Conservation (phyloP, 306 rosid species). For the Corylus avellana region DNA sequence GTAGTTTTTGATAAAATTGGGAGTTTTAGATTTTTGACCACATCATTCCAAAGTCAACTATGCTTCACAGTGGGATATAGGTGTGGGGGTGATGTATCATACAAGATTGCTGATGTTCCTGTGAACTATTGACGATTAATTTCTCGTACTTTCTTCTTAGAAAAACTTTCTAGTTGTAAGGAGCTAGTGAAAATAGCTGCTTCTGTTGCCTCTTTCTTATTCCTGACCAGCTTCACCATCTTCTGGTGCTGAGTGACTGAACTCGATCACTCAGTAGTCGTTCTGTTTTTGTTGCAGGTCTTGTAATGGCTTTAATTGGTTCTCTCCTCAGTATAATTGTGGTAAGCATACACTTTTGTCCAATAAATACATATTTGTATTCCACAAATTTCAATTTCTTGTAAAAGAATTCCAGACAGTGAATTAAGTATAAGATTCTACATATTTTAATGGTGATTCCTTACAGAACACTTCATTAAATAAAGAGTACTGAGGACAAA, state of each 20-base stretch:
- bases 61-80: neutral
- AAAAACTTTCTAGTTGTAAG: neutral
- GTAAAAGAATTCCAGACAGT: neutral
- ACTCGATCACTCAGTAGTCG: neutral
- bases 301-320: conserved; percentile 78
- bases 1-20: neutral
- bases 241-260: neutral
- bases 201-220: neutral
- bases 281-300: conserved; percentile 56
- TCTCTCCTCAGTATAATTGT: conserved; percentile 63
- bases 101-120: neutral
- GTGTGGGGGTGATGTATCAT: neutral
- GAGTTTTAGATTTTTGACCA: neutral
- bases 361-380: neutral
- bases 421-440: conserved; percentile 6
- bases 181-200: neutral
- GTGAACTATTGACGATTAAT: neutral
- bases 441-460: neutral
- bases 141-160: neutral
- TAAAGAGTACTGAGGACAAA: neutral
- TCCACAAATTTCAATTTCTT: neutral
- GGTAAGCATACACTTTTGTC: conserved; percentile 45
- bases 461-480: neutral
- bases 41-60: neutral
- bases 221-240: neutral